A percentile compares a stretch with the other conserved stretches of the same genome.
Evolutionary conservation across 202 grass and related monocot genomes (phyloP).

Genomic region (Cymbopogon flexuosus): DNA sequence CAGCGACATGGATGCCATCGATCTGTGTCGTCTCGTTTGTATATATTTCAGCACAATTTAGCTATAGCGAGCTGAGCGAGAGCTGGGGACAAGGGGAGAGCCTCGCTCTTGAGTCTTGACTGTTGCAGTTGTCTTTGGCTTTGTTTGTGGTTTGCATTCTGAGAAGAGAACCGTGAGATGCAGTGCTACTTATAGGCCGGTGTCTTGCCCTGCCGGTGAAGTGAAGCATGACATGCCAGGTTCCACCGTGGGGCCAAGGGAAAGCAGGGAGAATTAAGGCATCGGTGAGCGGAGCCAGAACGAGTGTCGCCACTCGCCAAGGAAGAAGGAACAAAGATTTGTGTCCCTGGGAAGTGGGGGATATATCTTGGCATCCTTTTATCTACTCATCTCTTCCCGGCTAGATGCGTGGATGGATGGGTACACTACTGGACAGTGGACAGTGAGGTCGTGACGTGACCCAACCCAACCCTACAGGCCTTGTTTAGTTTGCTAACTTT

Average conservation of each 20-base stretch:
- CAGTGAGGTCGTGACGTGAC: not conserved
- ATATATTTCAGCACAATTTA: not conserved
- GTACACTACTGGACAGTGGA: not conserved
- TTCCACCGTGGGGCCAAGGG: not conserved
- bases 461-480: not conserved
- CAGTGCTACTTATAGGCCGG: slow-evolving; percentile 41
- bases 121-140: not conserved
- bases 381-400: not conserved
- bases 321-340: slow-evolving; percentile 21
- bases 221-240: not conserved
- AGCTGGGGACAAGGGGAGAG: not conserved
- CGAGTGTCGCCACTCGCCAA: slow-evolving; percentile 4
- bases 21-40: not conserved
- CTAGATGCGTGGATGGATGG: not conserved
- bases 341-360: slow-evolving; percentile 29
- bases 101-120: not conserved
- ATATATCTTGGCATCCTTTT: slow-evolving; percentile 27
- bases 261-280: slow-evolving; percentile 16
- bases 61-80: not conserved
- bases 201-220: not conserved
- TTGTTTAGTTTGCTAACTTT: too few relatives aligned
- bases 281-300: slow-evolving; percentile 31
- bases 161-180: slow-evolving; percentile 17
- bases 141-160: not conserved
- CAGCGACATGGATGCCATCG: slow-evolving; percentile 55